Evolutionary conservation across 2,329 filamentous ascomycete genomes (phyloP).

Genomic region (Fusarium annulatum): DNA sequence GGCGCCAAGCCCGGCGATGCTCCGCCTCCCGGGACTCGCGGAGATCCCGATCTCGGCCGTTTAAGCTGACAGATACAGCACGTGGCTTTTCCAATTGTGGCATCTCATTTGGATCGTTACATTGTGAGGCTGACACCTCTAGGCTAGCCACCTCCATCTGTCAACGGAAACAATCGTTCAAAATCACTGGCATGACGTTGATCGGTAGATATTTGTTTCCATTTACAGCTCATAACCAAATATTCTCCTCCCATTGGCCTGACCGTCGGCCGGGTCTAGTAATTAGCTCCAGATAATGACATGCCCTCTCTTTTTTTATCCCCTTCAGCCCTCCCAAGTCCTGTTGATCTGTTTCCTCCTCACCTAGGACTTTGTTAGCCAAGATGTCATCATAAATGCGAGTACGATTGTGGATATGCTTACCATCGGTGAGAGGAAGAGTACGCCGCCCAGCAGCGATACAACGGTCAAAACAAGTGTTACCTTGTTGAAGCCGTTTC

Average conservation of each 20-base stretch:
- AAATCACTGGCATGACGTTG: slow-evolving; percentile 3
- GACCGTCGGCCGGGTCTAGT: slow-evolving; percentile 15
- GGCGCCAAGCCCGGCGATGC: slow-evolving; percentile 23
- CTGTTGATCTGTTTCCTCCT: slow-evolving; percentile 75
- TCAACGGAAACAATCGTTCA: neutral
- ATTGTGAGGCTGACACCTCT: slow-evolving; percentile 24
- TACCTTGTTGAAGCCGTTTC: slow-evolving; percentile 92
- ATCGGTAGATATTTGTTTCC: slow-evolving; percentile 25
- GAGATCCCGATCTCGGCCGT: slow-evolving; percentile 6
- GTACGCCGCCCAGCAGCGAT: slow-evolving; percentile 80
- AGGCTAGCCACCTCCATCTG: slow-evolving; percentile 13
- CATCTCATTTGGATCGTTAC: slow-evolving; percentile 15
- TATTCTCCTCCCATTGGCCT: slow-evolving; percentile 22
- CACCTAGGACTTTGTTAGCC: slow-evolving; percentile 58
- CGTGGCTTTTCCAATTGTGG: neutral
- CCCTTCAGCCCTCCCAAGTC: slow-evolving; percentile 63
- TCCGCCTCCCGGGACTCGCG: slow-evolving; percentile 15
- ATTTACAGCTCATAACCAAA: slow-evolving; percentile 41
- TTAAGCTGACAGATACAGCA: neutral
- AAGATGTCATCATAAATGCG: neutral
- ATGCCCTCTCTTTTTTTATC: slow-evolving; percentile 24
- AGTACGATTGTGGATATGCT: slow-evolving; percentile 51
- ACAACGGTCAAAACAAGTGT: slow-evolving; percentile 86
- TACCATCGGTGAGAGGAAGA: slow-evolving; percentile 87
- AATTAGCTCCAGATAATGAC: slow-evolving; percentile 32